Evolutionary conservation across 495 filamentous ascomycete genomes (phyloP).

Genomic region (Talaromyces trachyspermus): DNA sequence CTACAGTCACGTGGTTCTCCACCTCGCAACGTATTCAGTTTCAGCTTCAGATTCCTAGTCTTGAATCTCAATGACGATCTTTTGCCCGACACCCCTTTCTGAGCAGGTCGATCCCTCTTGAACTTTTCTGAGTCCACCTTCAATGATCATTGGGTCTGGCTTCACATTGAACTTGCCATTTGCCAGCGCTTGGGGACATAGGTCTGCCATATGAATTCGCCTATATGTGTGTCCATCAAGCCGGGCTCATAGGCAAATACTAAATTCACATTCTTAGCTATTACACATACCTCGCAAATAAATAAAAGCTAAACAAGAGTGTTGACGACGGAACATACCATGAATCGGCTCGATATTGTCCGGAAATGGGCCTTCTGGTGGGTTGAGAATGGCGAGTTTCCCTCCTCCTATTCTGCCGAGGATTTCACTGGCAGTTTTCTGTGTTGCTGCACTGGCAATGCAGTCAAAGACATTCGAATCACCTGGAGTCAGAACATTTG

Average conservation of each 20-base stretch:
- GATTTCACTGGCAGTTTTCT: neutral
- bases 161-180: conserved; percentile 15
- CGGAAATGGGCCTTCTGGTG: conserved; percentile 7
- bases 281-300: neutral
- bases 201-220: conserved; percentile 20
- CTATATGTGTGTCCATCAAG: conserved; percentile 10
- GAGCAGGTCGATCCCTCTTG: conserved; percentile 33
- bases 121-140: conserved; percentile 32
- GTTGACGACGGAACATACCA: neutral
- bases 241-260: conserved; percentile 4
- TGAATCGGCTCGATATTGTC: neutral
- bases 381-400: conserved; percentile 3
- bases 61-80: conserved; percentile 31
- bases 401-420: neutral
- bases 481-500: neutral
- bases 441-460: neutral
- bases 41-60: too few species aligned
- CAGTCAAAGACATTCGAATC: neutral
- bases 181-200: conserved; percentile 27
- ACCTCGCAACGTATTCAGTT: too few species aligned
- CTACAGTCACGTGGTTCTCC: too few species aligned
- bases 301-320: neutral
- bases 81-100: conserved; percentile 38
- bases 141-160: conserved; percentile 26
- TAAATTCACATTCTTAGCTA: neutral